Evolutionary conservation across 306 rosid genomes (phyloP), one percentile per base, ranked within the genome.

Genomic region (Quercus aquifolioides): DNA sequence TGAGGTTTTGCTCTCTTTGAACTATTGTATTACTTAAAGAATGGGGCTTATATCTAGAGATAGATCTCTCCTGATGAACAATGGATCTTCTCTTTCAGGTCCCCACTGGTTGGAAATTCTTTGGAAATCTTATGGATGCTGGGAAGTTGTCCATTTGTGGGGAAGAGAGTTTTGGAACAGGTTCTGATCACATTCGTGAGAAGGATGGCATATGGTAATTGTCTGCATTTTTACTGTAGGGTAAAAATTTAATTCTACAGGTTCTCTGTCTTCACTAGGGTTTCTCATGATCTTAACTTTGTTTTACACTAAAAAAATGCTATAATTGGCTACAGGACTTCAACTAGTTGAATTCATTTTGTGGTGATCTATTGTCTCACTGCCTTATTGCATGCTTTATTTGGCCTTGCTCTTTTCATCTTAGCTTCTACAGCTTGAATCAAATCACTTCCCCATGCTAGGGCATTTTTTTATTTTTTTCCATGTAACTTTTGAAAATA

Each of bases 71-170:
- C 31, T 77, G 84, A 88, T 71, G 52, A 83, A 51, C 75, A 14
- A 79, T 52, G 79, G 68, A 57, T 73, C 75, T 63, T 75, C 19
- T 55, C 70, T 19, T 80, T 77, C 88, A 94, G 98, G 98, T 96
- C 64, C 98, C 99, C 73, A 96, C 99, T 12, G 99, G 98, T 23
- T 96, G 99, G 98, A 96, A 96, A 76, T 96, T 93, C 89, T 96
- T 96, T 77, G 99, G 98, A 69, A 96, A 96, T 88, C 98, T 96
- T 74, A 96, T 93, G 99, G 99, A 96, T 88, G 97, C 97, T 25
- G 98, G 97, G 74, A 87, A 90, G 77, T 82, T 96, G 88, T 96
- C 96, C 17, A 85, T 96, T 69, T 96, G 99, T 13, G 99, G 99
- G 69, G 99, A 96, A 83, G 99, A 96, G 87, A 96, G 99, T 81